Percentiles rank a stretch among this genome's conserved stretches.
Evolutionary conservation across 331 rosid genomes (phyloP).

Genomic region (Saraca asoca): DNA sequence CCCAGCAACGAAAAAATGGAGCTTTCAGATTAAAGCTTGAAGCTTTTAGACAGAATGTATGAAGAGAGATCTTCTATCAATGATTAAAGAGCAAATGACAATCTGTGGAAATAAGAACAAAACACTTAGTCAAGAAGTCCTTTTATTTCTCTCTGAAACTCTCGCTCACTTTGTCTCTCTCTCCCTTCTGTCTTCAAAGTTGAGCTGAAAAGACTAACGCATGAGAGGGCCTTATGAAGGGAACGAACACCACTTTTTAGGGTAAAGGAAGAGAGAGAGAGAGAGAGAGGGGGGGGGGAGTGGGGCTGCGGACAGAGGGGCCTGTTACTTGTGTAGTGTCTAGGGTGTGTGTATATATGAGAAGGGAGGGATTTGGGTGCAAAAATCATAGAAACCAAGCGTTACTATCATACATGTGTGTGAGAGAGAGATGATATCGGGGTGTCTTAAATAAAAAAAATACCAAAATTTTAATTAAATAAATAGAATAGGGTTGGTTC

Average conservation of each 20-base stretch:
- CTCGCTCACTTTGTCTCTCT: conserved; percentile 25
- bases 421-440: conserved; percentile 7
- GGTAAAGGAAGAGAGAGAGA: conserved; percentile 52
- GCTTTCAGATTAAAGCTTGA: conserved; percentile 26
- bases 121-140: conserved; percentile 16
- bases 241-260: conserved; percentile 56
- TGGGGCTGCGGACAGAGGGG: conserved; percentile 38
- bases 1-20: conserved; percentile 10
- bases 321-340: background rate
- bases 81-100: conserved; percentile 31
- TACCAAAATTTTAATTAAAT: too few species aligned
- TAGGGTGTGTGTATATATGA: conserved; percentile 17
- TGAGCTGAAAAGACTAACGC: conserved; percentile 51
- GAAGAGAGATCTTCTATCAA: conserved; percentile 21
- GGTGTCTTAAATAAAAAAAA: background rate
- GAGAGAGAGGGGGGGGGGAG: conserved; percentile 34
- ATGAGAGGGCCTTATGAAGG: conserved; percentile 64
- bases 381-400: conserved; percentile 27
- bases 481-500: too few species aligned
- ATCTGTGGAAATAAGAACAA: conserved; percentile 38
- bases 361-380: conserved; percentile 44
- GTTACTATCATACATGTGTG: background rate
- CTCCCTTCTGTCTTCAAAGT: conserved; percentile 34
- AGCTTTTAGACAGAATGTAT: background rate
- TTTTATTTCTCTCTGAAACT: conserved; percentile 13